Base-by-base conservation (phyloP, 169 alveolate species). In the Eimeria sp. region DNA sequence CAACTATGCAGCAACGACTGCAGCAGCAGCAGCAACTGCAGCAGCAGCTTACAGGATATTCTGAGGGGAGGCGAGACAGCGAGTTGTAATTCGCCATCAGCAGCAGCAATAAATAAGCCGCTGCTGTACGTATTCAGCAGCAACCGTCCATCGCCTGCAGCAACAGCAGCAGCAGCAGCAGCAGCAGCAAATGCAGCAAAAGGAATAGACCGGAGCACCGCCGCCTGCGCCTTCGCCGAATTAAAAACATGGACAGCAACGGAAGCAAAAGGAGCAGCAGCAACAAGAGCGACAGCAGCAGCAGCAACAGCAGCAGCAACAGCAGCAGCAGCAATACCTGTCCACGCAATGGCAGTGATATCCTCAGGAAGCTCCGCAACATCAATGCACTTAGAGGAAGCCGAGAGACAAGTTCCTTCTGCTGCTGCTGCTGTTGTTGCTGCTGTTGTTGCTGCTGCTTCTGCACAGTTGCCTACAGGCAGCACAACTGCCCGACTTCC, bases 111-210 rank as follows among this genome's bases (percentile, higher is more conserved):
- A 27, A 82, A 82, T n/a, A 82, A 72, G 10, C 90, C 90, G 72
- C 90, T 82, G 90, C 90, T 82, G 72, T 82, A 82, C 5, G 90
- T 25, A 25, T 82, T 82, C 90, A 82, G 90, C 90, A 82, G 90
- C 90, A 82, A 25, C 40, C 90, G 67, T 7, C 72, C 72, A 47
- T 82, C 90, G 43, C 90, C 90, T 82, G 90, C 90, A 82, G 90
- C 90, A 82, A 49, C 67, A 82, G 72, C 90, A 82, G 90, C 73
- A 82, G 30, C 90, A 82, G 90, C 90, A 82, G 72, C 90, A 51
- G 73, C 72, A 82, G 47, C 49, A 76, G 63, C 54, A 40, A 13
- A 76, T 34, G 25, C 87, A 76, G 63, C 87, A 76, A 1, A 25
- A 67, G 25, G 76, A 9, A 22, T 10, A 67, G 76, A 10, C 5